Evolutionary conservation across 805 yeast species (phyloP).

Genomic region (Saccharomyces paradoxus): DNA sequence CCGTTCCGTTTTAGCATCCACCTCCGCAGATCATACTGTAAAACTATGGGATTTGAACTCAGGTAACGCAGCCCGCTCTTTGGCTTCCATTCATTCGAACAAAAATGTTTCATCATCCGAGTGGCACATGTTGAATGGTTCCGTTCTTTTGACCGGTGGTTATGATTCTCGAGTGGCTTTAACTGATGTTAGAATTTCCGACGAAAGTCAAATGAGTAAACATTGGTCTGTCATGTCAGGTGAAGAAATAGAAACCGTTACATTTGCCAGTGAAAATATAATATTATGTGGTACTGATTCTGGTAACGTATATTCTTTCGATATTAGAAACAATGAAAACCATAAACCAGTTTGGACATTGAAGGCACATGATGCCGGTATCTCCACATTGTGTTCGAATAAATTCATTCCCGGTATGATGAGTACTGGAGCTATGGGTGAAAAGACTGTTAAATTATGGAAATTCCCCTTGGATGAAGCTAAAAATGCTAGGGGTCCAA

Average conservation of each 20-base stretch:
- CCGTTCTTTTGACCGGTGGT: constrained; percentile 80
- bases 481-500: constrained; percentile 44
- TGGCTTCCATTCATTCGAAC: constrained; percentile 56
- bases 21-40: constrained; percentile 91
- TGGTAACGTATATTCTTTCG: constrained; percentile 85
- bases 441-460: constrained; percentile 82
- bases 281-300: constrained; percentile 87
- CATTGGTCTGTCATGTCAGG: constrained; percentile 53
- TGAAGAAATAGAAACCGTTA: constrained; percentile 78
- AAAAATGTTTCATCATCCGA: constrained; percentile 78
- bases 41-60: constrained; percentile 88
- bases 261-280: constrained; percentile 53
- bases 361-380: constrained; percentile 94
- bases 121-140: constrained; percentile 70
- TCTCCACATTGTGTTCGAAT: constrained; percentile 72
- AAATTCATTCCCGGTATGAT: constrained; percentile 59
- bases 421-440: constrained; percentile 87
- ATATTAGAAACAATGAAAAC: constrained; percentile 53
- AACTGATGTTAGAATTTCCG: constrained; percentile 75
- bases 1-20: constrained; percentile 81
- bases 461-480: constrained; percentile 44
- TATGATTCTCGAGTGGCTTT: constrained; percentile 78
- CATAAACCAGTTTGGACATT: constrained; percentile 81
- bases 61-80: constrained; percentile 70
- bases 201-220: constrained; percentile 50